Evolutionary conservation across 345 rosid genomes (phyloP), one percentile per base, ranked within the genome.

Genomic region (Brassica incana): DNA sequence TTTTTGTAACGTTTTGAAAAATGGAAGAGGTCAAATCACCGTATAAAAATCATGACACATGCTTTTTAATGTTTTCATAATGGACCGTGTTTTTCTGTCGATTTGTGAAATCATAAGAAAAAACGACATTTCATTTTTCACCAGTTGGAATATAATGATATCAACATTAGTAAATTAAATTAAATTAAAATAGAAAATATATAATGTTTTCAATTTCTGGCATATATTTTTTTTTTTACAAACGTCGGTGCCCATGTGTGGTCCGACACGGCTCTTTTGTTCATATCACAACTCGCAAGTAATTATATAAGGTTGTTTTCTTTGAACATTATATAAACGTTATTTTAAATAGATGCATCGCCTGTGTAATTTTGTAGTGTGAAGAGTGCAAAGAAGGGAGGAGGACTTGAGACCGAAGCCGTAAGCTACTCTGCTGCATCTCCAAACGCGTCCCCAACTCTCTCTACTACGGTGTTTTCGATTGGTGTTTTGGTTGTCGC

Each of bases 361-460:
- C 14, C 5, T 50, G 56, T 5, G 56, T 50, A 50, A 50, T 20
- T 67, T 29, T 65, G 63, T n/a, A 78, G 79, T 74, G 71, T 74
- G 69, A 82, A 82, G 81, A 77, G 81, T 73, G 36, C 81, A 38
- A 67, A 78, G 4, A 82, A 77, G 10, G 76, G 76, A 38, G 62
- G 77, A 15, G 50, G 74, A 15, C 18, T 61, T 8, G 32, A 63
- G 27, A 30, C 81, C 16, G 84, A 77, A 77, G 72, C 75, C 9
- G 81, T 82, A 29, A 82, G 76, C 76, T 73, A 77, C 58, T 82
- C 84, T 6, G 56, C 63, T 29, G 78, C 84, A 16, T 14, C 81
- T 62, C 32, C 32, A 35, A 35, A 50, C 56, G 56, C 56, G 18
- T n/a, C 56, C 16, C 56, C 56, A 50, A 14, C 56, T 50, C 56